Evolutionary conservation across 148 eudicot genomes (phyloP).

Genomic region (Rhododendron williamsianum): DNA sequence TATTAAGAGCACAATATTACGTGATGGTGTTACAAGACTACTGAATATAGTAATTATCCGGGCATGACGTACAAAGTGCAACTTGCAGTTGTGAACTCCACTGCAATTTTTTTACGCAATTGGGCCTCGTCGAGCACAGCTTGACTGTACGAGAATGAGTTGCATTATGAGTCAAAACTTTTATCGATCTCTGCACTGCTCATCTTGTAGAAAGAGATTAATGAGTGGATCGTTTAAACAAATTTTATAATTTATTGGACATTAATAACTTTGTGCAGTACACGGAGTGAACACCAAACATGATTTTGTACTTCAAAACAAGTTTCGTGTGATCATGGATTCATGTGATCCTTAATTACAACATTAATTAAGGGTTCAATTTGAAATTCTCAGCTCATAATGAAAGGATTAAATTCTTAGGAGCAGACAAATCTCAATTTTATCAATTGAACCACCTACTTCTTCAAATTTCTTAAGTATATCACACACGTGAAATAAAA

Average conservation of each 20-base stretch:
- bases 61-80: neutral
- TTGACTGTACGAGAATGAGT: neutral
- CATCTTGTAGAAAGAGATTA: no score
- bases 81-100: no score
- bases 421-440: neutral
- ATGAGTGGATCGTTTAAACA: no score
- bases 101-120: no score
- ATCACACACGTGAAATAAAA: neutral
- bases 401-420: neutral
- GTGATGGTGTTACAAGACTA: no score
- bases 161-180: neutral
- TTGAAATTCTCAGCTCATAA: neutral
- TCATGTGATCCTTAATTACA: neutral
- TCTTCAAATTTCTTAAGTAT: neutral
- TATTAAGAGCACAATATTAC: no score
- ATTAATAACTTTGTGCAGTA: no score
- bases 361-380: neutral
- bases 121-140: no score
- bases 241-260: no score
- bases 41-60: no score
- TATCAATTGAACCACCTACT: neutral
- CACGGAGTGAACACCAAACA: neutral
- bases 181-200: no score
- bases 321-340: neutral
- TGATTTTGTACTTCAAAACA: neutral